Base-by-base conservation (phyloP, 1,139 yeast genomes). In the Waltiozyma sp. region DNA sequence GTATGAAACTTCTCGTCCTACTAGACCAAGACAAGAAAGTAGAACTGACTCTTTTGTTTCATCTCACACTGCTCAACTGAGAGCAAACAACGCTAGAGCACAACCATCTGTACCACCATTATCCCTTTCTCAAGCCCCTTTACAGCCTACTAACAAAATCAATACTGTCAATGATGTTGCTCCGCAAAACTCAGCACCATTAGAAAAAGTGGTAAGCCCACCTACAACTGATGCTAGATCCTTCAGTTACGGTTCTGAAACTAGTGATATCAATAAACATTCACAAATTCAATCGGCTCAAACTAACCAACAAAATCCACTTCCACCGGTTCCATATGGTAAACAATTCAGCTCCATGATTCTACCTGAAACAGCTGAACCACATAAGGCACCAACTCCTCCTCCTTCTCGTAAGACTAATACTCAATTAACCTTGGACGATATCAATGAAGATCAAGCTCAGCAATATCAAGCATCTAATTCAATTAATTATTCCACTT, bases 371-470 rank as follows among this genome's bases (percentile, higher is more conserved):
- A 9, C 45, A 41, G 4, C 41, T 28, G 15, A n/a, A 19, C 44
- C 39, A 9, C 53, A 49, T 40, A 51, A 48, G 38, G 58, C 58
- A 5, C 62, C 61, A 19, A 55, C 58, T 3, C 85, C 85, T n/a
- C 89, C 89, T 18, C 80, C 83, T n/a, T 69, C 88, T 0, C 73
- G 88, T 63, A 80, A 77, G 58, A 49, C 59, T 15, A 53, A 50
- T 3, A 40, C 38, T 24, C 49, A 47, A 9, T 35, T 48, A 34
- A 47, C 44, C 35, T 40, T 53, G 38, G 44, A 48, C 18, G 53
- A 53, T 41, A 54, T 55, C 38, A 52, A 52, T 46, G 59, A 53
- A 39, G 57, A 54, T 42, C 47, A 47, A 36, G 49, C 48, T 19
- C 47, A 49, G 21, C 43, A 48, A 2, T 47, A 48, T 35, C 47